Evolutionary conservation across 1,284 basidiomycete species (phyloP).

Genomic region (Thecaphora thlaspeos): DNA sequence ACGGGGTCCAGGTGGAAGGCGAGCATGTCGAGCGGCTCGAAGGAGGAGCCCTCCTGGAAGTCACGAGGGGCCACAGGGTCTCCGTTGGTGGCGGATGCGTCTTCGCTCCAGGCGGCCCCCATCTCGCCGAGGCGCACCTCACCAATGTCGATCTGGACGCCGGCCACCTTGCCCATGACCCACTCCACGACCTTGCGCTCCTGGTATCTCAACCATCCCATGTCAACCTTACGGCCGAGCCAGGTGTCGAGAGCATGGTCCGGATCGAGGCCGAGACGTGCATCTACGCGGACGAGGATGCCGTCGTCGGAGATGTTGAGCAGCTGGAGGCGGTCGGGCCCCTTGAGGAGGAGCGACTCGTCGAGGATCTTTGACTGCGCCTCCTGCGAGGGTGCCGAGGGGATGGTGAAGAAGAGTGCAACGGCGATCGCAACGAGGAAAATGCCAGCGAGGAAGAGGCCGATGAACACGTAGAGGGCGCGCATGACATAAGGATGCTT

Average conservation of each 20-base stretch:
- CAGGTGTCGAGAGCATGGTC: constrained; percentile 47
- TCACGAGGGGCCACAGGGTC: neutral
- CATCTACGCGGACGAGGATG: constrained; percentile 41
- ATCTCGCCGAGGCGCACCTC: constrained; percentile 38
- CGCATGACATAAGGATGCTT: constrained; percentile 24
- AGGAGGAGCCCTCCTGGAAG: neutral
- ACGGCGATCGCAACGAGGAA: constrained; percentile 28
- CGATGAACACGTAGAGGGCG: constrained; percentile 20
- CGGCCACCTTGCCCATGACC: constrained; percentile 45
- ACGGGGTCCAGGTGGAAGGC: constrained; percentile 48
- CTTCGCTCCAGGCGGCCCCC: constrained; percentile 16
- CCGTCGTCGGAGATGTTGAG: constrained; percentile 47
- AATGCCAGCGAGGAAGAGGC: constrained; percentile 28
- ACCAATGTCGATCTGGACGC: constrained; percentile 43
- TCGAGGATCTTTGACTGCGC: constrained; percentile 42
- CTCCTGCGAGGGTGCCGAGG: constrained; percentile 31
- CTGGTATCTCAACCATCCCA: constrained; percentile 40
- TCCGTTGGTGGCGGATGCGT: no score
- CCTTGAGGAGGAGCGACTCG: constrained; percentile 40
- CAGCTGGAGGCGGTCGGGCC: constrained; percentile 41
- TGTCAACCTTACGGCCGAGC: constrained; percentile 34
- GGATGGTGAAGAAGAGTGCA: constrained; percentile 30
- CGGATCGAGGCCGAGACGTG: constrained; percentile 45
- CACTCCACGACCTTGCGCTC: constrained; percentile 48
- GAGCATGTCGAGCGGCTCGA: constrained; percentile 39